These are phyloP conservation scores for Metarhizium robertsii DNA, from an alignment of 2,329 filamentous ascomycete species.

Conservation along the genomic window DNA sequence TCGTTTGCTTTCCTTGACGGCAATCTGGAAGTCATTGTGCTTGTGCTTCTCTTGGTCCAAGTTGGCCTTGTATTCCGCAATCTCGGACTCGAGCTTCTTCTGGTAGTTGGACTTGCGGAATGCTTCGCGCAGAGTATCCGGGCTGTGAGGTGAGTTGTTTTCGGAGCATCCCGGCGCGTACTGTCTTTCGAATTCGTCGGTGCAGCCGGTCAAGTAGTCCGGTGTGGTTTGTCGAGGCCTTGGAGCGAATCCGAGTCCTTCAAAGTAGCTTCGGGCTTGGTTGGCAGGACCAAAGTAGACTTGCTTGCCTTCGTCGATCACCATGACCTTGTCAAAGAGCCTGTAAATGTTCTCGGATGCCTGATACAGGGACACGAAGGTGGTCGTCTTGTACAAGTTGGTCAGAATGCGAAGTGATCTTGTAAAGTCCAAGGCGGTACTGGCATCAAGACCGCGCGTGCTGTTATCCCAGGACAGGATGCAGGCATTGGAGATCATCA, in stretches of 20 bases:
- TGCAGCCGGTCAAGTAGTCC: constrained; percentile 75
- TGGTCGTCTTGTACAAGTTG: constrained; percentile 74
- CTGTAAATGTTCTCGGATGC: constrained; percentile 74
- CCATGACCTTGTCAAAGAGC: constrained; percentile 75
- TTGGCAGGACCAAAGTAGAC: constrained; percentile 64
- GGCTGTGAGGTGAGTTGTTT: constrained; percentile 57
- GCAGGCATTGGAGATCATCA: constrained; percentile 66
- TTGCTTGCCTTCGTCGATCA: constrained; percentile 66
- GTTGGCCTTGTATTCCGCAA: constrained; percentile 56
- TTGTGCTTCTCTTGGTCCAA: constrained; percentile 56
- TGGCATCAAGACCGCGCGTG: constrained; percentile 59
- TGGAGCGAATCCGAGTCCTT: constrained; percentile 63
- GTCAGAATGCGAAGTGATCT: constrained; percentile 71
- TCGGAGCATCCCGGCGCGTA: constrained; percentile 59
- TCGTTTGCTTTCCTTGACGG: constrained; percentile 71
- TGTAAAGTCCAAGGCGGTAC: constrained; percentile 56
- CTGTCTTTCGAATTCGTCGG: constrained; percentile 73
- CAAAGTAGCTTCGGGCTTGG: constrained; percentile 66
- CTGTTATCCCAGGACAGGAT: constrained; percentile 70
- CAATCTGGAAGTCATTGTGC: constrained; percentile 66
- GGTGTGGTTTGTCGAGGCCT: constrained; percentile 72
- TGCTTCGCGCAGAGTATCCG: constrained; percentile 57
- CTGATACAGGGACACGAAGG: constrained; percentile 80
- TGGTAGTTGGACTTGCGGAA: constrained; percentile 58
- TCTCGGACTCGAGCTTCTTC: constrained; percentile 51